Evolutionary conservation across 495 filamentous ascomycete genomes (phyloP).

Genomic region (Xylaria cubensis): DNA sequence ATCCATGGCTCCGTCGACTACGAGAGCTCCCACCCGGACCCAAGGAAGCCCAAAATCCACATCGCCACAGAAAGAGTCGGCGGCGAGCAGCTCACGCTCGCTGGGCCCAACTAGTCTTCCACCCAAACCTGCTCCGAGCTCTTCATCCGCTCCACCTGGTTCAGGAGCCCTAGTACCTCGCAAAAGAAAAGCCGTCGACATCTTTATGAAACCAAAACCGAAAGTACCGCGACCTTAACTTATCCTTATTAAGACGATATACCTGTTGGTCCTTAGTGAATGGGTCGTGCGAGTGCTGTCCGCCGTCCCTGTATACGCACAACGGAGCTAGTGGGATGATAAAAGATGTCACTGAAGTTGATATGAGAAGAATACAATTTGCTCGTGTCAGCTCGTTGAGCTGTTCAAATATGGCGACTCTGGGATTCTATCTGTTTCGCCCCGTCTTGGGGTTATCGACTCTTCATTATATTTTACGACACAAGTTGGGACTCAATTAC

Average conservation of each 20-base stretch:
- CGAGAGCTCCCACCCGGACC: neutral
- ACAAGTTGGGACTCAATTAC: neutral
- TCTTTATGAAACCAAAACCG: conserved; percentile 44
- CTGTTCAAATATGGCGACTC: neutral
- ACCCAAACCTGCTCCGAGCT: neutral
- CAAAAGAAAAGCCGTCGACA: conserved; percentile 42
- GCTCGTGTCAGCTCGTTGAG: neutral
- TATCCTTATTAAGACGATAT: neutral
- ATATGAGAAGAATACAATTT: neutral
- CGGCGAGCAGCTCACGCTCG: neutral
- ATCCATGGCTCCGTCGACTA: neutral
- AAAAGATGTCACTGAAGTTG: neutral
- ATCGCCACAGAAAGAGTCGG: neutral
- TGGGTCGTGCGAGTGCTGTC: neutral
- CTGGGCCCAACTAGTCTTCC: conserved; percentile 10
- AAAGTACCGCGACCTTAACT: conserved; percentile 31
- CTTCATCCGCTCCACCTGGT: conserved; percentile 16
- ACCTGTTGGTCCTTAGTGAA: neutral
- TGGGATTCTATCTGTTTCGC: neutral
- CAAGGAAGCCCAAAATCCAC: neutral
- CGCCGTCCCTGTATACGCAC: neutral
- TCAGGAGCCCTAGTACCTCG: conserved; percentile 19
- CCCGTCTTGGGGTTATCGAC: neutral
- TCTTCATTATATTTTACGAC: neutral
- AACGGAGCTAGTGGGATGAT: neutral